Base-by-base conservation (phyloP, 2,329 filamentous ascomycete genomes). In the Sarocladium kiliense region DNA sequence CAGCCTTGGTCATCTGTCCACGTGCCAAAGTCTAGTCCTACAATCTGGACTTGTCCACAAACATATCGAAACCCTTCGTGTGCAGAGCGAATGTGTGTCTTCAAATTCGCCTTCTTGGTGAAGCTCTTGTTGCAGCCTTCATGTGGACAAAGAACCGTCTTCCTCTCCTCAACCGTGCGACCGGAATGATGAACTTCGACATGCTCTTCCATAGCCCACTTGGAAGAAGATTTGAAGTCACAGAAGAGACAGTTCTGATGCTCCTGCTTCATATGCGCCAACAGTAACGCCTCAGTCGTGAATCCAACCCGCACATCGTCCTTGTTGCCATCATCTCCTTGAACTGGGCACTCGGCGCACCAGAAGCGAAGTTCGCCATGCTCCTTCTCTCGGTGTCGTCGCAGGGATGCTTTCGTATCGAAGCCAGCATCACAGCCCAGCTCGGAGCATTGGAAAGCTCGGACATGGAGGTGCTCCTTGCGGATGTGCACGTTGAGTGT, bases 401-500 rank as follows among this genome's bases (percentile, higher is more conserved):
- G 85, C 26, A 97, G 76, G 30, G 86, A 84, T 1, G 81, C 81
- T 5, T 86, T 81, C 1, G 85, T 89, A 59, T 93, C 86, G 64
- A 94, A 97, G 2, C 42, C 54, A 57, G 81, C 80, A 1, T 74
- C 71, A 64, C 93, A 97, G 44, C 63, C 67, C 16, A 64, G 63
- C 56, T 86, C 77, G 1, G 77, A 74, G 68, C 93, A 97, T 4
- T 78, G 77, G 64, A 85, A 96, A 0, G 89, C 84, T 45, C 86
- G 83, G 57, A 87, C 71, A 26, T 86, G 77, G 37, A 93, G 74
- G 68, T 97, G 93, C 12, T 85, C 86, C 10, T 83, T 82, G 54
- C 86, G 83, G 59, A 96, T 82, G 67, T 97, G 93, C 53, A 88
- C 86, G 66, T 92, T 85, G 16, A 97, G 78, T 0, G 91, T 95